Base-by-base conservation (phyloP, 441 rosid genomes). In the Monsonia emarginata region DNA sequence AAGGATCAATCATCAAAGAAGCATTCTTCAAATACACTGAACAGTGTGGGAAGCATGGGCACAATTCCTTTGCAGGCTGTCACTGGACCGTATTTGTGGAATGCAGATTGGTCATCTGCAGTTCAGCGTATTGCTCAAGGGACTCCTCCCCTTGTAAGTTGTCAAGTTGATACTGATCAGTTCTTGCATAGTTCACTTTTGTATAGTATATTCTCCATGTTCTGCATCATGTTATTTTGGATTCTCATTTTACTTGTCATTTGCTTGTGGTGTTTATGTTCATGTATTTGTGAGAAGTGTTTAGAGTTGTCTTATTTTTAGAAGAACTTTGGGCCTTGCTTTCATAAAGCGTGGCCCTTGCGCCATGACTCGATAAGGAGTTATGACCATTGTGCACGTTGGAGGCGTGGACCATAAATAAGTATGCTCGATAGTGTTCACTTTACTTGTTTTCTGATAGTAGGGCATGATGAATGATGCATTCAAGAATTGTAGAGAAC, bases 71-170 rank as follows among this genome's bases (percentile, higher is more conserved):
- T 95, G 73, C 97, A 95, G 76, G 99, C 99, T 34, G 99, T 95
- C 70, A 79, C 74, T 71, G 99, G 99, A 71, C 97, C 99, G 32
- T 95, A 95, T 69, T 84, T 95, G 99, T 95, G 97, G 97, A 85
- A 84, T 71, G 58, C 72, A 64, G 77, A 76, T 64, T 95, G 99
- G 99, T 78, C 85, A 62, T 75, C 88, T 74, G 97, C 99, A 58
- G 91, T 89, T 74, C 85, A 89, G 80, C 88, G 76, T 40, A 91
- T 95, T 81, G 91, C 99, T 75, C 96, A 78, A 82, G 97, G 99
- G 79, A 89, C 99, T 70, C 99, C 99, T 76, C 93, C 99, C 63
- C 97, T 95, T 79, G 99, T 95, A 57, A 57, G 61, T 57, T 57
- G 31, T 24, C 32, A 86, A 86, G 97, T 84, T 69, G 66, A 74